Evolutionary conservation across 129 eudicot genomes (phyloP).

Genomic region (Scalesia atractyloides): DNA sequence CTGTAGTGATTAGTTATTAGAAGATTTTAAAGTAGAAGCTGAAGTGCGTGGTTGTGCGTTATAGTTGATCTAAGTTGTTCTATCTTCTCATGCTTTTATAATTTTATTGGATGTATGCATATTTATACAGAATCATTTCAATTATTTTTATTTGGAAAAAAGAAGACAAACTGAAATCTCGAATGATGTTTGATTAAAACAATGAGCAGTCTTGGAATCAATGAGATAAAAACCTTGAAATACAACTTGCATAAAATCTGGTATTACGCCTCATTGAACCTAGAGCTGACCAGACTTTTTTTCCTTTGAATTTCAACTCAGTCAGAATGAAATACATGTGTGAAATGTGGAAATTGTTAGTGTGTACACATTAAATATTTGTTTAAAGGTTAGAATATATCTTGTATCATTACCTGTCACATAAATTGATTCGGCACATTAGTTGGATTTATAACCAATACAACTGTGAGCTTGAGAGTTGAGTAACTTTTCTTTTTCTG

Average conservation of each 20-base stretch:
- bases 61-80: too few relatives aligned
- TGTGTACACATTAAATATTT: neutral
- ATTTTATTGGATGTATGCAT: too few relatives aligned
- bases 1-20: too few relatives aligned
- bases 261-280: neutral
- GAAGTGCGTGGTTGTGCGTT: too few relatives aligned
- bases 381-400: neutral
- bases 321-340: neutral
- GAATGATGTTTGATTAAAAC: too few relatives aligned
- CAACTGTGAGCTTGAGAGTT: neutral
- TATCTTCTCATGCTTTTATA: too few relatives aligned
- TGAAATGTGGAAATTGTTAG: neutral
- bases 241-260: neutral
- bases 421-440: neutral
- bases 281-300: neutral
- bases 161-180: too few relatives aligned
- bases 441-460: neutral
- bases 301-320: neutral
- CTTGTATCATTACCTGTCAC: neutral
- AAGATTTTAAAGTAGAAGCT: too few relatives aligned
- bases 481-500: neutral
- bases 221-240: neutral
- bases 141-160: too few relatives aligned
- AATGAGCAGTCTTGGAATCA: too few relatives aligned
- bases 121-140: too few relatives aligned